Percentiles rank a stretch among this genome's conserved stretches.
Conservation (phyloP, 2,329 filamentous ascomycete genomes). For the Diaporthe helianthi region DNA sequence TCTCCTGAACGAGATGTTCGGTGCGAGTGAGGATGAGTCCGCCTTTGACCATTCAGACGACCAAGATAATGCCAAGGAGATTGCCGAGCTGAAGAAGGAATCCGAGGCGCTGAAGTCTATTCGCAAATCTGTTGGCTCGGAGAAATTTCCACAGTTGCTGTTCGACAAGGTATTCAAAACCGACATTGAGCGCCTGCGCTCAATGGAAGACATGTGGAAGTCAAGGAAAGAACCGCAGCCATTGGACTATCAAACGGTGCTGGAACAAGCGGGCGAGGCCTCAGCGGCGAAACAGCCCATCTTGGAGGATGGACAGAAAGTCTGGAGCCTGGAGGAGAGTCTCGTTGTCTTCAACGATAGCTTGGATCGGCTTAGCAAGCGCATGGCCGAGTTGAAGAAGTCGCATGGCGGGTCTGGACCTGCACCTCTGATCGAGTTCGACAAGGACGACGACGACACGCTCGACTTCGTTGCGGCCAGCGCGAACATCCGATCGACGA, state of each 20-base stretch:
- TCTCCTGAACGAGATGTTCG: constrained; percentile 92
- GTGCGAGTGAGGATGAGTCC: constrained; percentile 85
- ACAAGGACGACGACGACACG: constrained; percentile 96
- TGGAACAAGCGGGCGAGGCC: constrained; percentile 56
- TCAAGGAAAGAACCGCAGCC: constrained; percentile 75
- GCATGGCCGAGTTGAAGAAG: constrained; percentile 70
- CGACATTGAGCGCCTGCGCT: constrained; percentile 81
- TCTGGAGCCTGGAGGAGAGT: constrained; percentile 86
- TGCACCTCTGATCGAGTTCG: constrained; percentile 79
- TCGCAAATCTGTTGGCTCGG: constrained; percentile 78
- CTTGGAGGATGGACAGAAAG: constrained; percentile 71
- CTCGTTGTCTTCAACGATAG: constrained; percentile 87
- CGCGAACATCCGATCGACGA: constrained; percentile 84
- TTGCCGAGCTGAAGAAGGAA: constrained; percentile 85
- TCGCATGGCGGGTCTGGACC: constrained; percentile 53
- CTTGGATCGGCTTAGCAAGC: constrained; percentile 75
- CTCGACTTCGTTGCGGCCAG: constrained; percentile 92
- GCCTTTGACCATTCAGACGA: constrained; percentile 82
- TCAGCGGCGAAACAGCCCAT: constrained; percentile 62
- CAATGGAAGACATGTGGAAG: constrained; percentile 98
- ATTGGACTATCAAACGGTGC: constrained; percentile 71
- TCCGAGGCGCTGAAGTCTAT: constrained; percentile 84
- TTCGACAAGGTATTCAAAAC: constrained; percentile 93
- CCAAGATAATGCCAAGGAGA: constrained; percentile 84
- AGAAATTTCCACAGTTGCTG: constrained; percentile 77